phyloP scores from a whole-genome alignment of 768 basidiomycete genomes.

The Pisolithus sp. region DNA sequence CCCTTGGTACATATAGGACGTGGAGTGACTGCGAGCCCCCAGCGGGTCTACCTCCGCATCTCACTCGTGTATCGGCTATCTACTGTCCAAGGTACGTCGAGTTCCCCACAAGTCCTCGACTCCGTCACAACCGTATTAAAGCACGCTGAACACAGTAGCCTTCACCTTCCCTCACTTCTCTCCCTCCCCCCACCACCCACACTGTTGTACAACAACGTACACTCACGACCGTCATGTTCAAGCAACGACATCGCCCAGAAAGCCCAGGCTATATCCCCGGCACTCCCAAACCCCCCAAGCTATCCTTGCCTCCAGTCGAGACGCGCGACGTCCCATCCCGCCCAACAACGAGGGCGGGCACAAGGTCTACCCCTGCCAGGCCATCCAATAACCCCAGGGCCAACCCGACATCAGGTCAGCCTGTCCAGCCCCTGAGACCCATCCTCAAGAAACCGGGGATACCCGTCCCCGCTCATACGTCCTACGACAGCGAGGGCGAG shows the following conservation, averaged over 20 bases:
- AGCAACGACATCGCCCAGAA: constrained; percentile 8
- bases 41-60: constrained; percentile 17
- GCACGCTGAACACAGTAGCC: neutral
- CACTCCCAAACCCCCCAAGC: constrained; percentile 17
- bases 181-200: neutral
- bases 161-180: neutral
- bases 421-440: constrained; percentile 20
- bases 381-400: constrained; percentile 12
- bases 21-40: constrained; percentile 18
- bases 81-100: constrained; percentile 9
- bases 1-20: constrained; percentile 13
- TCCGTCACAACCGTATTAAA: neutral
- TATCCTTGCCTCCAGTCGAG: constrained; percentile 15
- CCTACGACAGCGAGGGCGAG: constrained; percentile 27
- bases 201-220: neutral
- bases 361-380: constrained; percentile 16
- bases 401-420: constrained; percentile 17
- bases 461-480: constrained; percentile 11
- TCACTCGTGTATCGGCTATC: constrained; percentile 12
- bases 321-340: constrained; percentile 5
- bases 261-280: constrained; percentile 13
- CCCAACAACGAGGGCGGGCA: constrained; percentile 10
- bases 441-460: constrained; percentile 23
- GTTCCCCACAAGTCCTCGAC: neutral
- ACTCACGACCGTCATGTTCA: constrained; percentile 25